Evolutionary conservation across 1,284 basidiomycete species (phyloP), one percentile per base, ranked within the genome.

Genomic region (Ceratobasidium sp.): DNA sequence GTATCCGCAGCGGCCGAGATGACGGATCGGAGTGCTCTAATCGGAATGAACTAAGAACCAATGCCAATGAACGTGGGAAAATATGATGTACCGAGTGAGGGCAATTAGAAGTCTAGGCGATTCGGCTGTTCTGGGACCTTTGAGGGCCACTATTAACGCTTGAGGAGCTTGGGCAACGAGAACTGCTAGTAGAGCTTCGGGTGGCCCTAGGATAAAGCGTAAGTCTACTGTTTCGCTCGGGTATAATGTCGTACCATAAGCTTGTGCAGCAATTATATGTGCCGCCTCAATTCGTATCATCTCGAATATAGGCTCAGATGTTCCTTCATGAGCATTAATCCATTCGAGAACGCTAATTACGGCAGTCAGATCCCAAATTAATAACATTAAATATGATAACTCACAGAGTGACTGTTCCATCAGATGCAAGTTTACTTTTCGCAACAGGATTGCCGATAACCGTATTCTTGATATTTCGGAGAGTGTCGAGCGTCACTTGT

Each of bases 211-310:
- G 48, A 9, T 12, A 33, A 33, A 4, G 33, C 33, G 33, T 33
- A 4, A 33, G 33, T 33, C 4, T 33, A 33, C 33, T 33, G 33
- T 33, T 33, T 33, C 33, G 33, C 33, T 33, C 33, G 1, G 4
- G 33, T 33, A 4, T 33, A 33, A 33, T 33, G 33, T 33, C 28
- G 9, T 54, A 75, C 71, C 71, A 26, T 75, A 56, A 2, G 71
- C 71, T 23, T 75, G 61, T 13, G 71, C 59, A 54, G 71, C 71
- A 65, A 75, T 65, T 20, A 75, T 75, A 33, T 75, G 71, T 9
- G 71, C 71, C 2, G 71, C 71, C 50, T 75, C 71, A 15, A 56
- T 56, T n/a, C 71, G 61, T 26, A 75, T 75, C 33, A 48, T 13
- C 61, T 75, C 71, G 48, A 75, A 75, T n/a, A 75, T 64, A 6